Percentiles rank a stretch among this genome's conserved stretches.
Evolutionary conservation across 2,329 filamentous ascomycete species (phyloP).

Genomic region (Pestalotiopsis sp.): DNA sequence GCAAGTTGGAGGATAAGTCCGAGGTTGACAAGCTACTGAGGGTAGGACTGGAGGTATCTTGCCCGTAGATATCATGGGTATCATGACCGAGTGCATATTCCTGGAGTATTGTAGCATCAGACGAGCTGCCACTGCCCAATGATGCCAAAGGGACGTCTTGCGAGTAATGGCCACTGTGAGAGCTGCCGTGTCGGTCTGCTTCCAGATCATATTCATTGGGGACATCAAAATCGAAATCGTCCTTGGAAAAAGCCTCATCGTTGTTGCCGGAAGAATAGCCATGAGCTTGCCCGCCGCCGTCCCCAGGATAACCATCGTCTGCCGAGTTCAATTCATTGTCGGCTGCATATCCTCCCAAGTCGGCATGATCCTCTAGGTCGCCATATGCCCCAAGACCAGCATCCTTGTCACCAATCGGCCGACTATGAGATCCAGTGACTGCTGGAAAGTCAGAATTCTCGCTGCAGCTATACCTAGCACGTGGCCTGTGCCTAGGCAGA

Average conservation of each 20-base stretch:
- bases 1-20: not conserved
- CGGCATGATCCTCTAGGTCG: not conserved
- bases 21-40: not conserved
- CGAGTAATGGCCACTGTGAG: not conserved
- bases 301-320: not conserved
- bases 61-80: not conserved
- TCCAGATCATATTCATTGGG: not conserved
- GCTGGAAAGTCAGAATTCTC: not conserved
- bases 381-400: not conserved
- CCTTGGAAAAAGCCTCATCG: not conserved
- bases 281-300: not conserved
- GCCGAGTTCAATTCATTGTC: not conserved
- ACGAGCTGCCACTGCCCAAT: not conserved
- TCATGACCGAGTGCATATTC: not conserved
- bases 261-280: not conserved
- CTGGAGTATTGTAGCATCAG: not conserved
- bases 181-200: not conserved
- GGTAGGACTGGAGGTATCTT: not conserved
- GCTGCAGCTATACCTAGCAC: not conserved
- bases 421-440: not conserved
- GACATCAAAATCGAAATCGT: not conserved
- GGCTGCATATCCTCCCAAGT: not conserved
- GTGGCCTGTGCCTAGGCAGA: not conserved
- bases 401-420: not conserved
- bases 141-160: not conserved